phyloP scores from a whole-genome alignment of 345 rosid species.

The Melastoma malabathricum region DNA sequence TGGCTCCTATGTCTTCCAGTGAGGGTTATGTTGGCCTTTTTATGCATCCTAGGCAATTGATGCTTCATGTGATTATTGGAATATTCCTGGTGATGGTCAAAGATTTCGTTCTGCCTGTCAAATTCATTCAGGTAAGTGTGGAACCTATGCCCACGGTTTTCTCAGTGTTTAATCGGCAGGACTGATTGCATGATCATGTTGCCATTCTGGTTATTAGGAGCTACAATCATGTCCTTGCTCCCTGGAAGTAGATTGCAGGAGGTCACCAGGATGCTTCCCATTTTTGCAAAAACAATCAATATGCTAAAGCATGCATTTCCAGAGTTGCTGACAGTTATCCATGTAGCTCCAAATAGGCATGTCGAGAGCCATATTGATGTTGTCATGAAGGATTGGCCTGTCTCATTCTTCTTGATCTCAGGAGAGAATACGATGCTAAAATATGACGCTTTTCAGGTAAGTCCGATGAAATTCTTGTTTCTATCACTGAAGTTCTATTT shows the following conservation, averaged over 20 bases:
- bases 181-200: slow-evolving; percentile 2
- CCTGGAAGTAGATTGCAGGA: slow-evolving; percentile 98
- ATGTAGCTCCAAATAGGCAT: slow-evolving; percentile 63
- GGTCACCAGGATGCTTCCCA: slow-evolving; percentile 76
- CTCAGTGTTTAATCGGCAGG: neutral
- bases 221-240: slow-evolving; percentile 51
- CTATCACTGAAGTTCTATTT: neutral
- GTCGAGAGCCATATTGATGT: slow-evolving; percentile 39
- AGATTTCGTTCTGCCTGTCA: slow-evolving; percentile 26
- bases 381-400: slow-evolving; percentile 52
- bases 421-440: slow-evolving; percentile 51
- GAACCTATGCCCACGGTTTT: neutral
- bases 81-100: slow-evolving; percentile 33
- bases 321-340: slow-evolving; percentile 41
- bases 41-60: slow-evolving; percentile 26
- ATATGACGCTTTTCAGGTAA: slow-evolving; percentile 66
- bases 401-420: slow-evolving; percentile 52
- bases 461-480: slow-evolving; percentile 15
- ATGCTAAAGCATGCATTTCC: slow-evolving; percentile 37
- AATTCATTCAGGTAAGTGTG: slow-evolving; percentile 44
- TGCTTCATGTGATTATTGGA: slow-evolving; percentile 18
- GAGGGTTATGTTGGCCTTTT: neutral
- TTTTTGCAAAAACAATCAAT: slow-evolving; percentile 40
- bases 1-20: neutral
- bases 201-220: slow-evolving; percentile 28